Conservation (phyloP, 208 protist genomes). For the Tritrichomonas musculus region DNA sequence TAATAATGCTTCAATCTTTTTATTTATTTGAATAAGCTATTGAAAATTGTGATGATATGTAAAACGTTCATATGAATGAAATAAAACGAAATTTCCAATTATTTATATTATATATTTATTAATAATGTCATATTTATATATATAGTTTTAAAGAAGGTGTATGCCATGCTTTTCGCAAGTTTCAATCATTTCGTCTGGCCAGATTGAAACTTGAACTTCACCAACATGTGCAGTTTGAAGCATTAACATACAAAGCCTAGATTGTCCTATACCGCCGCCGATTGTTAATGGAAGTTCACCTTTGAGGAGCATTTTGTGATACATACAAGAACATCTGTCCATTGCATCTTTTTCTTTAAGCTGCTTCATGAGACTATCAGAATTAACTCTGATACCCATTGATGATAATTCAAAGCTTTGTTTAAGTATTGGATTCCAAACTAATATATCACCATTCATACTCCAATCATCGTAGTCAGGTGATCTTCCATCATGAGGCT, state of each 20-base stretch:
- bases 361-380: neutral
- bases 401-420: constrained; percentile 35
- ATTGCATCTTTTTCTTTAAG: neutral
- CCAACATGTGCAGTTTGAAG: neutral
- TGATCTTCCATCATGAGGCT: constrained; percentile 40
- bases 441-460: constrained; percentile 48
- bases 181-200: too few species aligned
- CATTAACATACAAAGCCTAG: neutral
- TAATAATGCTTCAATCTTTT: too few species aligned
- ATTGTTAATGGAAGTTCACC: constrained; percentile 35
- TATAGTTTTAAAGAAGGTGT: too few species aligned
- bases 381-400: constrained; percentile 36
- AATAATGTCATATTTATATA: too few species aligned
- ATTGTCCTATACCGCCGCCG: constrained; percentile 41
- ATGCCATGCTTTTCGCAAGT: too few species aligned
- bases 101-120: too few species aligned
- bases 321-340: neutral
- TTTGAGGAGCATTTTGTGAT: constrained; percentile 16
- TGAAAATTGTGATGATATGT: too few species aligned
- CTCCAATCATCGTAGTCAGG: constrained; percentile 53
- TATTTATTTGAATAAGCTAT: too few species aligned
- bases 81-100: too few species aligned
- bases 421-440: constrained; percentile 46
- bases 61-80: too few species aligned
- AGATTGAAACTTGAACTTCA: neutral